Evolutionary conservation across 306 rosid species (phyloP), one percentile per base, ranked within the genome.

Genomic region (Fragaria nilgerrensis): DNA sequence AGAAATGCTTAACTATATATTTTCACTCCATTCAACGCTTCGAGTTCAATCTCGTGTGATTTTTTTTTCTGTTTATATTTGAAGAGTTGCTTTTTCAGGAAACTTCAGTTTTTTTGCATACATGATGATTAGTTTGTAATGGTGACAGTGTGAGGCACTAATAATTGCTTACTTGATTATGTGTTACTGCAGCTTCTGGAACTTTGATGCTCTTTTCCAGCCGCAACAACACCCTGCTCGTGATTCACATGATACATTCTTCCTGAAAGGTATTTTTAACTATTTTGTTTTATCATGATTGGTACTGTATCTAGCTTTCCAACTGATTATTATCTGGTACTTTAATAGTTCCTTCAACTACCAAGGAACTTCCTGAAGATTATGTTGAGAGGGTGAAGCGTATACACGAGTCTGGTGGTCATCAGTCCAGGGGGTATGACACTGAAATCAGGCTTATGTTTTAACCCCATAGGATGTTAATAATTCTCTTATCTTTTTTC

Each of bases 141-240:
- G 44, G 44, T 41, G 44, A 41, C 44, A 55, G 63, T 79, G 22
- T 63, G 66, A 15, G 19, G 1, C 59, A 20, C 74, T 74, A 13
- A 37, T 17, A 41, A 20, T 7, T 29, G 74, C 44, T 62, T 50
- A 19, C 78, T 17, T 13, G 44, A 23, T 68, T 70, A 49, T 85
- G 79, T 45, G 77, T 73, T 81, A 68, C 68, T 82, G 67, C 90
- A 95, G 99, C 88, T 90, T 92, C 87, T 95, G 97, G 97, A 95
- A 95, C 83, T 95, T 92, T 52, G 99, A 92, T 73, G 85, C 90
- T 1, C 90, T 95, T 84, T 95, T 95, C 96, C 99, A 95, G 86
- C 97, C 99, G 17, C 99, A 95, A 80, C 99, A 95, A 65, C 99
- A 95, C 76, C 99, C 99, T 53, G 99, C 99, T 22, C 96, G 99